Percentiles rank a stretch among this genome's conserved stretches.
Evolutionary conservation across 192 early-diverging fungal genomes (phyloP).

Genomic region (Allomyces macrogynus): DNA sequence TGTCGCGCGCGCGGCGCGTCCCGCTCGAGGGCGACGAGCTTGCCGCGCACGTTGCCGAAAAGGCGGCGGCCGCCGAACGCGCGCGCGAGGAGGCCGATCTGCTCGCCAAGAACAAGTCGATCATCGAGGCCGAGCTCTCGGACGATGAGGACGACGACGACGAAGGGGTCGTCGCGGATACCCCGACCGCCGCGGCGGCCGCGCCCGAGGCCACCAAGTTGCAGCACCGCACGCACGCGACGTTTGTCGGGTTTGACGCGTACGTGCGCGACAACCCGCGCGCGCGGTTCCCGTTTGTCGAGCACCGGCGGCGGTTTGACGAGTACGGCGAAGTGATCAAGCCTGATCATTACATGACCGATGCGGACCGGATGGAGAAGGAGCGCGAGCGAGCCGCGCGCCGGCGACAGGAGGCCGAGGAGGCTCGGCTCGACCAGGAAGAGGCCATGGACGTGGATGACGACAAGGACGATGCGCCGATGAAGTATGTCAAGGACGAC

Average conservation of each 20-base stretch:
- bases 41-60: constrained; percentile 35
- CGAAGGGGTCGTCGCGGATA: constrained; percentile 26
- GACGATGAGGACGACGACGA: constrained; percentile 46
- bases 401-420: constrained; percentile 15
- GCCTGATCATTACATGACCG: constrained; percentile 25
- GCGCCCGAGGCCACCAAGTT: background rate
- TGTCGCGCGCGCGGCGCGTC: constrained; percentile 35
- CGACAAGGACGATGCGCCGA: constrained; percentile 28
- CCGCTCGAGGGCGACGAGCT: constrained; percentile 76
- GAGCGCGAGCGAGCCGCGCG: constrained; percentile 7
- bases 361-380: constrained; percentile 4
- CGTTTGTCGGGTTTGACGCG: constrained; percentile 6
- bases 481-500: constrained; percentile 49
- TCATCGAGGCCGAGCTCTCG: constrained; percentile 29
- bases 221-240: too few species aligned
- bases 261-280: constrained; percentile 2
- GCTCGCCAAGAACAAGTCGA: constrained; percentile 35
- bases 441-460: constrained; percentile 9
- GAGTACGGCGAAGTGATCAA: constrained; percentile 80
- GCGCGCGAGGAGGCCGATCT: constrained; percentile 28
- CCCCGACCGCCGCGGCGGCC: constrained; percentile 2
- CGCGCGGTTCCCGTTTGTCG: constrained; percentile 67
- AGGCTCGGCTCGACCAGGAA: constrained; percentile 16
- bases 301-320: constrained; percentile 63
- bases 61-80: constrained; percentile 48